Percentiles rank a stretch among this genome's conserved stretches.
These are phyloP conservation scores for Ceratocystis smalleyi DNA, from an alignment of 2,329 filamentous ascomycete species.

Conservation along the genomic window DNA sequence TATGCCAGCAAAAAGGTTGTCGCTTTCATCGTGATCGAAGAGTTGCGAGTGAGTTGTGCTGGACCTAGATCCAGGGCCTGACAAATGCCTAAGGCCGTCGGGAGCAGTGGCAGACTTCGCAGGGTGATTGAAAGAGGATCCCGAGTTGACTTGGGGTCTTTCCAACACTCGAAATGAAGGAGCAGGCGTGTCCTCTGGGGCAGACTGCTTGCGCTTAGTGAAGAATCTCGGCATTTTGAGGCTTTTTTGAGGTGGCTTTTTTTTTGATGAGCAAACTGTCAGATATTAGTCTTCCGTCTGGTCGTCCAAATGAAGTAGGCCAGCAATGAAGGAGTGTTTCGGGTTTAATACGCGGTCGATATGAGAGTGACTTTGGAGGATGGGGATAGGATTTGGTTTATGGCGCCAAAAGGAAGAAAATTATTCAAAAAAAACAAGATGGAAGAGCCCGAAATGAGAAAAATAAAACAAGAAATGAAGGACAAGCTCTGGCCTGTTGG, in stretches of 20 bases:
- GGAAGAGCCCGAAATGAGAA: not conserved
- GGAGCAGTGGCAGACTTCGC: constrained; percentile 18
- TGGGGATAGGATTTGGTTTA: constrained; percentile 2
- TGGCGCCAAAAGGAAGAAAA: not conserved
- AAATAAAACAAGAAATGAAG: not conserved
- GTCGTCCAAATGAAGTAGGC: not conserved
- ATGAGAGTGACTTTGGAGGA: not conserved
- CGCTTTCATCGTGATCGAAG: constrained; percentile 31
- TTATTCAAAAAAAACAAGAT: not conserved
- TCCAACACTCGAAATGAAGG: constrained; percentile 46
- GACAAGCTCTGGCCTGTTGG: not conserved
- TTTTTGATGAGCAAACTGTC: not conserved
- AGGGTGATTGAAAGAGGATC: constrained; percentile 3
- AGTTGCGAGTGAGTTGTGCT: constrained; percentile 24
- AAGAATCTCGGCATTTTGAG: constrained; percentile 49
- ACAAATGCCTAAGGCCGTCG: constrained; percentile 37
- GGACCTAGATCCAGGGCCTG: constrained; percentile 28
- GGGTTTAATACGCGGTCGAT: not conserved
- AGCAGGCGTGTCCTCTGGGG: constrained; percentile 35
- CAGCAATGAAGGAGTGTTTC: not conserved
- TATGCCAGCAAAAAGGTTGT: constrained; percentile 43
- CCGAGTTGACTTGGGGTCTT: constrained; percentile 27
- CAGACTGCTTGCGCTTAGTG: constrained; percentile 44
- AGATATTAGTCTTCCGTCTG: not conserved
- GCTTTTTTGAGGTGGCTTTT: not conserved